Evolutionary conservation across 2,329 filamentous ascomycete species (phyloP).

Genomic region (Aspergillus latus): DNA sequence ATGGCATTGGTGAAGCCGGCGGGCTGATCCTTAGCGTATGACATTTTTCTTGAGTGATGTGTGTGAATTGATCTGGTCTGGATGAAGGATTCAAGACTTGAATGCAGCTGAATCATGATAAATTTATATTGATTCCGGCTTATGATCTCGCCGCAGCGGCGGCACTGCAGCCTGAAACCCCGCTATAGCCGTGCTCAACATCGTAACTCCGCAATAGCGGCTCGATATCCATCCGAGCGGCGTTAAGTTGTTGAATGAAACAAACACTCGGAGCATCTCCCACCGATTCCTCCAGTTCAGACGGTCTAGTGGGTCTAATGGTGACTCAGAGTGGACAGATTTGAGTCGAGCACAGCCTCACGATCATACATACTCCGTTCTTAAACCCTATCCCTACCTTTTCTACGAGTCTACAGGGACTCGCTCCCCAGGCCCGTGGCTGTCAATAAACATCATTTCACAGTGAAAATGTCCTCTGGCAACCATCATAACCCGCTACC

Average conservation of each 20-base stretch:
- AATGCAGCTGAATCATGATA: neutral
- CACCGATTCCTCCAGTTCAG: neutral
- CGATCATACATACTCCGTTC: neutral
- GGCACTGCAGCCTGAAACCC: neutral
- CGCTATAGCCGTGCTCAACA: neutral
- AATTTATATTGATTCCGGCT: neutral
- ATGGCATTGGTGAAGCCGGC: constrained; percentile 33
- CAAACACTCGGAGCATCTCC: neutral
- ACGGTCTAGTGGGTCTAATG: too few relatives aligned
- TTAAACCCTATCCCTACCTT: too few relatives aligned
- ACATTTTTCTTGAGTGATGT: too few relatives aligned
- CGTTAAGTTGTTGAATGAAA: too few relatives aligned
- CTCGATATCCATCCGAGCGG: neutral
- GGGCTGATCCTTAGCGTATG: constrained; percentile 27
- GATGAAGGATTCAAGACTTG: neutral
- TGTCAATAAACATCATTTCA: neutral
- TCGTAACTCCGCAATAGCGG: neutral
- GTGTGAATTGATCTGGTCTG: too few relatives aligned
- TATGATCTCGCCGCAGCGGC: neutral
- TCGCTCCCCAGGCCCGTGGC: neutral
- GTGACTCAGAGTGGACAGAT: neutral
- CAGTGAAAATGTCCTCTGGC: neutral
- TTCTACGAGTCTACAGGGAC: too few relatives aligned
- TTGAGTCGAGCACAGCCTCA: neutral
- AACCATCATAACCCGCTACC: neutral